Base-by-base conservation (phyloP, 257 asterid genomes). In the Solanum appendiculatum region DNA sequence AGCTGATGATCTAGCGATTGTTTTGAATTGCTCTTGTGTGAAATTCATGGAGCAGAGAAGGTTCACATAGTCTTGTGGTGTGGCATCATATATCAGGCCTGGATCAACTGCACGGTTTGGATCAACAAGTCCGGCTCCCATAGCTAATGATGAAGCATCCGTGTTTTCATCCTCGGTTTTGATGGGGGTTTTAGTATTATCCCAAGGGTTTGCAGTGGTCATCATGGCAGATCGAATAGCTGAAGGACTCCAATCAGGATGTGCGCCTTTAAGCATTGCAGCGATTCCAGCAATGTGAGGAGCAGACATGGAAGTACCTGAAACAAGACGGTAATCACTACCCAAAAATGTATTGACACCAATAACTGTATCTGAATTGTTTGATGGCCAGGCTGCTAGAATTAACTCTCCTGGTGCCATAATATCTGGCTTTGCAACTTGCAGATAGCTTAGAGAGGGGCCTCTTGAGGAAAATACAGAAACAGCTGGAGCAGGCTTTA, bases 101-200 rank as follows among this genome's bases (percentile, higher is more conserved):
- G 88, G 90, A 64, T 88, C 90, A 78, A 88, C 83, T 14, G 90
- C 88, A 11, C 54, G 39, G n/a, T 86, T 86, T 81, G 86, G 90
- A 83, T 88, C 63, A 34, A 88, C 72, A 0, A 81, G 86, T 33
- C 90, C 89, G 2, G 87, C 69, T 7, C 90, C 90, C 81, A 86
- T 82, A 31, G 64, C 85, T 5, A 88, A 69, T 68, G 90, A 88
- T 39, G 87, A 54, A 29, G 86, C 87, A 73, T 36, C 20, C 7
- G 2, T 80, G 10, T 46, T 80, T 27, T 5, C 40, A 15, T 80
- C 84, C 10, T 23, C 40, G 37, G 66, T 10, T 20, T 80, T 46
- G 85, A 80, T 80, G 9, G 85, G 68, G 2, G 29, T 80, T 16
- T 29, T 1, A 29, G 85, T 48, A 29, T 80, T 80, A 29, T 80